phyloP scores from a whole-genome alignment of 305 asterid genomes.

The Rubia tinctorum region DNA sequence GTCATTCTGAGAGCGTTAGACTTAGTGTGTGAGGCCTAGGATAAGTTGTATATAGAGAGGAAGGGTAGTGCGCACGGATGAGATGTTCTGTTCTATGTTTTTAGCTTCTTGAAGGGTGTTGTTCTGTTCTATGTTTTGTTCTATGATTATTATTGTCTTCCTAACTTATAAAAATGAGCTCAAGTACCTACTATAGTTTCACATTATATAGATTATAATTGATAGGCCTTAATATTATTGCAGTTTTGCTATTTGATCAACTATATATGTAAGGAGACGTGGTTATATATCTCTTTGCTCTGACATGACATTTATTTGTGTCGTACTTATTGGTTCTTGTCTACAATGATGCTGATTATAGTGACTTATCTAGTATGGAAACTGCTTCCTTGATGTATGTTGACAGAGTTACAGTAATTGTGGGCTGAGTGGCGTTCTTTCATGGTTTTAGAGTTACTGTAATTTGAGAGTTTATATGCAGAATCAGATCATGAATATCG shows the following conservation, averaged over 20 bases:
- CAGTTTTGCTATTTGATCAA: background rate
- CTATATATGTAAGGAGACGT: background rate
- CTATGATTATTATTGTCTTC: background rate
- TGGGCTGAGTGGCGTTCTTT: too few relatives aligned
- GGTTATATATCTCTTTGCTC: background rate
- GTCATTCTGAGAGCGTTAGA: too few relatives aligned
- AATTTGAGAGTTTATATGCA: too few relatives aligned
- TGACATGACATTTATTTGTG: background rate
- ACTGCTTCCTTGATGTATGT: constrained; percentile 12
- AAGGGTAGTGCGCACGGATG: too few relatives aligned
- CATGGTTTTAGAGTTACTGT: too few relatives aligned
- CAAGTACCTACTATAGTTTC: background rate
- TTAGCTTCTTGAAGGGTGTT: too few relatives aligned
- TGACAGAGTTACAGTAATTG: constrained; percentile 14
- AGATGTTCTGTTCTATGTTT: too few relatives aligned
- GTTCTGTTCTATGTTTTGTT: too few relatives aligned
- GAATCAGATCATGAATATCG: too few relatives aligned
- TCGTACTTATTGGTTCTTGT: background rate
- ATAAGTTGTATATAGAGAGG: too few relatives aligned
- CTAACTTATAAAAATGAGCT: constrained; percentile 7
- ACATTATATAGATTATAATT: background rate
- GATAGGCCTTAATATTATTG: background rate
- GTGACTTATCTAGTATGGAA: constrained; percentile 4
- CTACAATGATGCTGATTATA: background rate
- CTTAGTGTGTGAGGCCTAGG: too few relatives aligned